phyloP scores from a whole-genome alignment of 176 grass and related monocot genomes.

The Triticum urartu region DNA sequence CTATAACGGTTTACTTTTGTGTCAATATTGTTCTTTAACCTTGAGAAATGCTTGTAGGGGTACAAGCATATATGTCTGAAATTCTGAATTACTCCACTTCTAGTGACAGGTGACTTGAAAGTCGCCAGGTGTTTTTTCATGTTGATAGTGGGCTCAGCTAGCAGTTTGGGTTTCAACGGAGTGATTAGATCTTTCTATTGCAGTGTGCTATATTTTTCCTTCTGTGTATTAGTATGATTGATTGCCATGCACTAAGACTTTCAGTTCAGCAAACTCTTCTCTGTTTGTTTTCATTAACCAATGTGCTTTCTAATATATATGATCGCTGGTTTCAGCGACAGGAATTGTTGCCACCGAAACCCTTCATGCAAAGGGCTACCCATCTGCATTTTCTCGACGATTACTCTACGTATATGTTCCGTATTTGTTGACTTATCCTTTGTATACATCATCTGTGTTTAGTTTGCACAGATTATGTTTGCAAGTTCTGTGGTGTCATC shows the following conservation, averaged over 20 bases:
- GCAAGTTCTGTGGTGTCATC: too few species aligned
- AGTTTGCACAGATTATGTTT: too few species aligned
- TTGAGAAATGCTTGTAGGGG: background rate
- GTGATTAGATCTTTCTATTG: background rate
- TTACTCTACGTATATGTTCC: too few species aligned
- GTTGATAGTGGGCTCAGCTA: background rate
- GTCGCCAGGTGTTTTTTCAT: background rate
- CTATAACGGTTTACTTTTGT: background rate
- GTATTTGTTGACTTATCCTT: too few species aligned
- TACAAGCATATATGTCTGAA: background rate
- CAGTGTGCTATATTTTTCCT: background rate
- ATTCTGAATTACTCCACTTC: background rate
- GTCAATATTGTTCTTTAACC: background rate
- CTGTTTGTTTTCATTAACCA: background rate
- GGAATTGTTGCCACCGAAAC: background rate
- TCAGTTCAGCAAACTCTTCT: background rate
- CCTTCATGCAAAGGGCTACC: background rate
- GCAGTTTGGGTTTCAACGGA: background rate
- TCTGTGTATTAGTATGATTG: background rate
- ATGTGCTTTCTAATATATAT: background rate
- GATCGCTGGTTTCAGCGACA: background rate
- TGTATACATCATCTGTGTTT: too few species aligned
- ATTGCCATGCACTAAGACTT: background rate
- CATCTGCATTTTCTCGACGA: background rate
- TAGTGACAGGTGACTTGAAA: background rate